phyloP scores from a whole-genome alignment of 169 alveolate genomes.

The Besnoitia besnoiti region DNA sequence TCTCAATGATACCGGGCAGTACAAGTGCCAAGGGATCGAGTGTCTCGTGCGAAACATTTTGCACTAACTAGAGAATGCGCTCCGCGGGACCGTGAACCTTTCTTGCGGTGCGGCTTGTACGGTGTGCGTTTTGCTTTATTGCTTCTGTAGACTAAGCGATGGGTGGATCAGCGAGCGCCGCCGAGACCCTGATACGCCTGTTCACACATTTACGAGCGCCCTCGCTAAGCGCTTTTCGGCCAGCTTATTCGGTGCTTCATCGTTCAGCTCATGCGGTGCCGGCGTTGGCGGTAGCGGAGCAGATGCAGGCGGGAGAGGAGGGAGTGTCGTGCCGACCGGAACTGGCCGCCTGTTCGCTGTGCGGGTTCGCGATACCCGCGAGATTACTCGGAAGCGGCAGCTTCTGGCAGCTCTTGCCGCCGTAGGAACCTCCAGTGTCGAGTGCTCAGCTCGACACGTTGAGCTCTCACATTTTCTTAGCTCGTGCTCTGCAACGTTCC shows the following conservation, averaged over 20 bases:
- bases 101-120: too few species aligned
- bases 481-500: too few species aligned
- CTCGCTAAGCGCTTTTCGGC: neutral
- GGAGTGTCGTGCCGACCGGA: neutral
- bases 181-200: neutral
- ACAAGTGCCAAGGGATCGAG: too few species aligned
- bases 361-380: neutral
- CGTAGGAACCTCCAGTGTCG: neutral
- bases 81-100: too few species aligned
- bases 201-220: neutral
- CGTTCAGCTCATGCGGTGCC: neutral
- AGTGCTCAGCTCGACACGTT: too few species aligned
- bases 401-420: neutral
- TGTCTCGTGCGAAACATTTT: too few species aligned
- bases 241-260: neutral
- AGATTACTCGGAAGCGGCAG: neutral
- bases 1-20: too few species aligned
- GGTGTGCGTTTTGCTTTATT: neutral
- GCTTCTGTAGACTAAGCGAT: conserved; percentile 45
- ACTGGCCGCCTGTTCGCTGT: conserved; percentile 3
- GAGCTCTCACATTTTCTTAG: too few species aligned
- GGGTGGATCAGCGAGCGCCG: conserved; percentile 68
- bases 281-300: neutral
- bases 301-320: neutral
- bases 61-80: too few species aligned